Evolutionary conservation across 345 rosid genomes (phyloP), one percentile per base, ranked within the genome.

Genomic region (Eucalyptus camaldulensis): DNA sequence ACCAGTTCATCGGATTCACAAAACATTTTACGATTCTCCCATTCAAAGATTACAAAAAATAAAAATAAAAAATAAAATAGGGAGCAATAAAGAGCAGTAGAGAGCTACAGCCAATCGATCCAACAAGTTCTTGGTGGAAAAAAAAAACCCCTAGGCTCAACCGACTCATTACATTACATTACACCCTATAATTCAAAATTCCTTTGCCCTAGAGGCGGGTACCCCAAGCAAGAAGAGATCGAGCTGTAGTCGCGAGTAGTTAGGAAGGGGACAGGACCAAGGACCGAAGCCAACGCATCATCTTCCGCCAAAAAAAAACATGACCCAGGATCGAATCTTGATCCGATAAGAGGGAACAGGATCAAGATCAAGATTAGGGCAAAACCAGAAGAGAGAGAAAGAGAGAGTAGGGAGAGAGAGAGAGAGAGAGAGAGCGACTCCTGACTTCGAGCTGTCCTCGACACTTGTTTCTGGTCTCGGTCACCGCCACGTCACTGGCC

Each of bases 1-100:
- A 40, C 5, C 6, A 2, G 8, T 76, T 43, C 14, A 10, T 0
- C 1, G 3, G 15, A 12, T 11, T 5, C 9, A 24, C 83, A 6
- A 21, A 11, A 40, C 6, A 22, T 21, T 10, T 11, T 11, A 10
- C 0, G 3, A 72, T 25, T 40, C 83, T 40, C 83, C 15, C 15
- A 40, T 40, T 22, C 6, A 21, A 40, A 76, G 15, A 76, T 37
- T 40, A 10, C 83, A 1, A 21, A 19, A 33, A 17, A 15, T n/a
- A n/a, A n/a, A 4, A 2, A 4, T 6, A 13, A 2, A 76, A 7
- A n/a, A 4, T 27, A 16, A 33, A 76, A 37, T 10, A 76, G 47
- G 27, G 13, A 76, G 83, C 29, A 10, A 8, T 11, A 19, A 72
- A 37, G 83, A 37, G 45, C 45, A 10, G 44, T 9, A 33, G 83